Evolutionary conservation across 192 early-diverging fungal genomes (phyloP).

Genomic region (Linnemannia schmuckeri): DNA sequence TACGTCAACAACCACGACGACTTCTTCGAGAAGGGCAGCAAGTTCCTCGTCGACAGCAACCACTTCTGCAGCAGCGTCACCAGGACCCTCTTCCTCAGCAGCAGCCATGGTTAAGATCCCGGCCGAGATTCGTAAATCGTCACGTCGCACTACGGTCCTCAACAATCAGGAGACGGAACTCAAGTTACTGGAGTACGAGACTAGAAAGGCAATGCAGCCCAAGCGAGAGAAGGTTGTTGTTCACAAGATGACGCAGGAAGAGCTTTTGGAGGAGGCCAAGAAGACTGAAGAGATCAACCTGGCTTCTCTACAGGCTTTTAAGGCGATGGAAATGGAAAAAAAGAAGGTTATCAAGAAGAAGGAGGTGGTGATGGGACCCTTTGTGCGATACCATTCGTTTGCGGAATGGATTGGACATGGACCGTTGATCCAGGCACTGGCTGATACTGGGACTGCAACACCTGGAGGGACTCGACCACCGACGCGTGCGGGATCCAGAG

Average conservation of each 20-base stretch:
- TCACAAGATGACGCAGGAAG: conserved; percentile 64
- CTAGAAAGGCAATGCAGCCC: conserved; percentile 57
- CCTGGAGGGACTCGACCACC: conserved; percentile 32
- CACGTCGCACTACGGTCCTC: conserved; percentile 61
- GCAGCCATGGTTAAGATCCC: conserved; percentile 32
- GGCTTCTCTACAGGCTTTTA: conserved; percentile 63
- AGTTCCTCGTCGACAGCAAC: conserved; percentile 5
- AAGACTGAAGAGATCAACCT: conserved; percentile 66
- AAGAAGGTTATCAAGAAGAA: conserved; percentile 60
- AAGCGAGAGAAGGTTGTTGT: conserved; percentile 59
- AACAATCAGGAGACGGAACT: conserved; percentile 64
- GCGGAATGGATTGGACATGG: conserved; percentile 56
- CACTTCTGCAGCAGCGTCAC: conserved; percentile 19
- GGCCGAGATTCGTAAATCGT: conserved; percentile 61
- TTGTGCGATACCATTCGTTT: conserved; percentile 65
- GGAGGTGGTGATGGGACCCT: conserved; percentile 50
- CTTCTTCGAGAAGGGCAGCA: conserved; percentile 6
- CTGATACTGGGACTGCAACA: conserved; percentile 27
- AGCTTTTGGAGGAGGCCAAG: conserved; percentile 64
- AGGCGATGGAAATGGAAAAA: conserved; percentile 64
- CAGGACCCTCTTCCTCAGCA: not conserved
- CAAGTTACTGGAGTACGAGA: conserved; percentile 61
- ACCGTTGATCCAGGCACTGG: conserved; percentile 46
- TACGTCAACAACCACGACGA: not conserved
- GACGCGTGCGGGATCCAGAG: conserved; percentile 36